A percentile compares a stretch with the other conserved stretches of the same genome.
phyloP scores from a whole-genome alignment of 164 flowering plant genomes.

The grape (Vitis vinifera) region ASM3070453v1 NC_081814.1:12026501-12027000 shows the following conservation, averaged over 20 bases:
- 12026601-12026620: too few species aligned
- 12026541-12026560: too few species aligned
- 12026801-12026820: slow-evolving; percentile 14
- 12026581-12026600: too few species aligned
- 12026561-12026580: too few species aligned
- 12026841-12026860: background rate
- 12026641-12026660: too few species aligned
- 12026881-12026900: slow-evolving; percentile 8
- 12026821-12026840: background rate
- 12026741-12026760: background rate
- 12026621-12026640: too few species aligned
- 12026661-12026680: too few species aligned
- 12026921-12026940: background rate
- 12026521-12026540: too few species aligned
- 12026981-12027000: background rate
- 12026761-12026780: slow-evolving; percentile 33
- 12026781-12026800: slow-evolving; percentile 31
- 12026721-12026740: too few species aligned
- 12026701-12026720: too few species aligned
- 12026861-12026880: slow-evolving; percentile 5
- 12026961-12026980: background rate
- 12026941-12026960: too few species aligned
- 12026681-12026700: too few species aligned
- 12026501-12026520: background rate
- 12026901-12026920: slow-evolving; percentile 3